phyloP scores from a whole-genome alignment of 2,329 filamentous ascomycete genomes.

The Neoscytalidium dimidiatum region DNA sequence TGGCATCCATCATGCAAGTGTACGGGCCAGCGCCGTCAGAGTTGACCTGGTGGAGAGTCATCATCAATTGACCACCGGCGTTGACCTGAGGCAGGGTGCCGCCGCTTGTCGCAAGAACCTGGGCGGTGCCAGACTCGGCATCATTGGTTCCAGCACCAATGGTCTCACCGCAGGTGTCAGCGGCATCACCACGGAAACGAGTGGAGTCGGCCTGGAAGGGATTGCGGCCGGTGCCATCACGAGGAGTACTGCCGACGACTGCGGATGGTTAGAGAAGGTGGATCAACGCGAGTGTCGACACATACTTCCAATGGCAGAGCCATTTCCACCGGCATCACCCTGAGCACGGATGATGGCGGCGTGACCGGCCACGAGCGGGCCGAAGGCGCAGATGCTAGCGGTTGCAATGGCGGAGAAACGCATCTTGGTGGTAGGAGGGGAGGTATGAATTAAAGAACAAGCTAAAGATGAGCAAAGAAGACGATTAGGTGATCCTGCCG shows the following conservation, averaged over 20 bases:
- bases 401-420: constrained; percentile 43
- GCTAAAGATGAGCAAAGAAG: neutral
- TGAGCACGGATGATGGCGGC: constrained; percentile 60
- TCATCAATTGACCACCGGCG: constrained; percentile 57
- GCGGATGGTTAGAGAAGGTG: constrained; percentile 11
- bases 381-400: constrained; percentile 55
- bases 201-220: constrained; percentile 68
- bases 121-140: constrained; percentile 57
- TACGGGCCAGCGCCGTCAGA: constrained; percentile 67
- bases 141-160: constrained; percentile 58
- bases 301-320: constrained; percentile 52
- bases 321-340: constrained; percentile 59
- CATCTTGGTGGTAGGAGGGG: constrained; percentile 36
- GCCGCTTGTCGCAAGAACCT: constrained; percentile 61
- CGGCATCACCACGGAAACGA: constrained; percentile 58
- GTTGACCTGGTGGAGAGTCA: constrained; percentile 70
- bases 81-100: constrained; percentile 60
- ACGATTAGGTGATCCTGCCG: constrained; percentile 12
- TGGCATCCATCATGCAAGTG: constrained; percentile 64
- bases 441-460: constrained; percentile 3
- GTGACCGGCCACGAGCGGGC: constrained; percentile 62
- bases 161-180: constrained; percentile 60
- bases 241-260: constrained; percentile 59
- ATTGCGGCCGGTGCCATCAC: constrained; percentile 60
- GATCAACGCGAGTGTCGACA: neutral